Evolutionary conservation across 371 early-diverging fungal genomes (phyloP).

Genomic region (Mortierella sp.): DNA sequence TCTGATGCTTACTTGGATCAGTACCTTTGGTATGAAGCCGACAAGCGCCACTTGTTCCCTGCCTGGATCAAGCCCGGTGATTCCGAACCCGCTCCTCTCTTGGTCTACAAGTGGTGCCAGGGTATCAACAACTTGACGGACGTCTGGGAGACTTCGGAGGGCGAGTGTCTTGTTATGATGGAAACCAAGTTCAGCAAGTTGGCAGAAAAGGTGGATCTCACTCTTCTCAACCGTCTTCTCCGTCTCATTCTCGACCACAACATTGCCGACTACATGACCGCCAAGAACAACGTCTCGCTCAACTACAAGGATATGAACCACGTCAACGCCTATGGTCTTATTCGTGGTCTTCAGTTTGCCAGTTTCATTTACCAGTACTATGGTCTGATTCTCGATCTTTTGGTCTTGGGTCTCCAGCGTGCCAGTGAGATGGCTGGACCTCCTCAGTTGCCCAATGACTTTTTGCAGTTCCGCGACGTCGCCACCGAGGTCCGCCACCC

Average conservation of each 20-base stretch:
- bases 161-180: constrained; percentile 96
- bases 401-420: constrained; percentile 96
- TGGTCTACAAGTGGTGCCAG: constrained; percentile 98
- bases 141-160: constrained; percentile 94
- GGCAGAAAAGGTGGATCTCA: constrained; percentile 98
- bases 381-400: constrained; percentile 95
- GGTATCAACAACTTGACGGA: constrained; percentile 96
- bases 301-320: constrained; percentile 99
- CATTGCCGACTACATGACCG: constrained; percentile 99
- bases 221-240: constrained; percentile 94
- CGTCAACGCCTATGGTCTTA: constrained; percentile 96
- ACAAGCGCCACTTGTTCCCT: constrained; percentile 91
- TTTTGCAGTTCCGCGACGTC: constrained; percentile 95
- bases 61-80: constrained; percentile 99
- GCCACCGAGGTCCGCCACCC: constrained; percentile 96
- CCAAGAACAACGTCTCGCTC: constrained; percentile 97
- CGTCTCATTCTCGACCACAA: constrained; percentile 98
- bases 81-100: constrained; percentile 95
- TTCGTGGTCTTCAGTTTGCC: constrained; percentile 98
- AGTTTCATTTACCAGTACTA: constrained; percentile 99
- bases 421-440: constrained; percentile 98
- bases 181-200: constrained; percentile 93
- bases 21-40: constrained; percentile 99
- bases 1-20: constrained; percentile 99
- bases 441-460: constrained; percentile 94